Conservation (phyloP, 306 rosid genomes). For the barrel medic (Medicago truncatula) region DNA sequence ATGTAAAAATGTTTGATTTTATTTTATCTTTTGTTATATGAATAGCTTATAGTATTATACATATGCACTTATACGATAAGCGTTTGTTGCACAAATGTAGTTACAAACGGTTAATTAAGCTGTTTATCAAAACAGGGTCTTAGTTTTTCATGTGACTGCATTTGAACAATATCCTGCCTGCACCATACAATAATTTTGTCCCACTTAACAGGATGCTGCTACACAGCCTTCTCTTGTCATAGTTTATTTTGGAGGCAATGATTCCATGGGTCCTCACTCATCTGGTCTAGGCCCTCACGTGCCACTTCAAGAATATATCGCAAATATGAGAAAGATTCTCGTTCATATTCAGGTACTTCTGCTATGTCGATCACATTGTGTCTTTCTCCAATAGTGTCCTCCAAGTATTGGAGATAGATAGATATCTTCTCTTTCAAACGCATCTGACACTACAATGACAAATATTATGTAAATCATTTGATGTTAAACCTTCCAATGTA, state of each 20-base stretch:
- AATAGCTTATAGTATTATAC: not conserved
- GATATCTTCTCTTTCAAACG: no score
- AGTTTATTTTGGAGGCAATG: constrained; percentile 94
- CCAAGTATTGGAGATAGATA: not conserved
- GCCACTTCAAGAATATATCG: constrained; percentile 79
- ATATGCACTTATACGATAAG: not conserved
- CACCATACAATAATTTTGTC: constrained; percentile 14
- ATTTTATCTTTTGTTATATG: not conserved
- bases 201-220: constrained; percentile 66
- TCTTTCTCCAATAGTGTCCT: constrained; percentile 24
- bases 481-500: no score
- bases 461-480: no score
- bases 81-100: no score
- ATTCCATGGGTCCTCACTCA: constrained; percentile 91
- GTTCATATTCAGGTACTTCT: constrained; percentile 75
- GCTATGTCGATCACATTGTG: constrained; percentile 7
- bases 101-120: not conserved
- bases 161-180: constrained; percentile 18
- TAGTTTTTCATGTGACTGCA: constrained; percentile 4
- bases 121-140: not conserved
- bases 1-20: not conserved
- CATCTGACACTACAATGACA: no score
- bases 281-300: constrained; percentile 95
- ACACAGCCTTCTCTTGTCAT: constrained; percentile 83
- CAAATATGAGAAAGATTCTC: constrained; percentile 78